phyloP scores from a whole-genome alignment of 2,329 filamentous ascomycete species.

The Scytalidium lignicola region DNA sequence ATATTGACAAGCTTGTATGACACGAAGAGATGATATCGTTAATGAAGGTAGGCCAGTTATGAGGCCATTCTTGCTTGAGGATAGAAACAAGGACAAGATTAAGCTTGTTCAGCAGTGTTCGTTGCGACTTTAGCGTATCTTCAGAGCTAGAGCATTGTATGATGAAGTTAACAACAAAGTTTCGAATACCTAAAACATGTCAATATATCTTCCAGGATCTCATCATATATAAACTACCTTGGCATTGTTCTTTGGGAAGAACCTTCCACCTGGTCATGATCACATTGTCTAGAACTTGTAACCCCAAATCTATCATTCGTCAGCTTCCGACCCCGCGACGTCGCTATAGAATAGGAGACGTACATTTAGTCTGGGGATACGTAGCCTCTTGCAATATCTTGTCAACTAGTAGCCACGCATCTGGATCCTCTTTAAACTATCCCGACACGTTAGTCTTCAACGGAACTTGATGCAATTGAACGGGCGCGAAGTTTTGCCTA shows the following conservation, averaged over 20 bases:
- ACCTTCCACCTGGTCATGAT: constrained; percentile 99
- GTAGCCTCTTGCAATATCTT: constrained; percentile 91
- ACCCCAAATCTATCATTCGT: constrained; percentile 65
- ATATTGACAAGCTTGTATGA: constrained; percentile 91
- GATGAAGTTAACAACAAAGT: constrained; percentile 98
- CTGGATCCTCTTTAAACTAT: constrained; percentile 98
- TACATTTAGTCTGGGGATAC: constrained; percentile 96
- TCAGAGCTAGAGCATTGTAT: constrained; percentile 89
- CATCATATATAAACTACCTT: constrained; percentile 51
- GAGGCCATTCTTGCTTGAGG: constrained; percentile 98
- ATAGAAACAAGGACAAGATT: constrained; percentile 97
- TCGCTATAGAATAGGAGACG: constrained; percentile 28
- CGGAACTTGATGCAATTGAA: neutral
- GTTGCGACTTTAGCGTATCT: constrained; percentile 77
- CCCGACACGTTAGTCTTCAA: constrained; percentile 16
- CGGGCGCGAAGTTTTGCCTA: constrained; percentile 38
- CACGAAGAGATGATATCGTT: constrained; percentile 98
- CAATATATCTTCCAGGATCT: constrained; percentile 8
- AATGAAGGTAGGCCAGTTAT: constrained; percentile 99
- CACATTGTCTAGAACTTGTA: constrained; percentile 96
- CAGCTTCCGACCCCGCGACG: constrained; percentile 6
- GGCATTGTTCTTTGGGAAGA: constrained; percentile 89
- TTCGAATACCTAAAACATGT: constrained; percentile 72
- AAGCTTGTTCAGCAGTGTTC: constrained; percentile 93
- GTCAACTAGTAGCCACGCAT: constrained; percentile 95